Evolutionary conservation across 2,329 filamentous ascomycete genomes (phyloP).

Genomic region (Exophiala calicioides): DNA sequence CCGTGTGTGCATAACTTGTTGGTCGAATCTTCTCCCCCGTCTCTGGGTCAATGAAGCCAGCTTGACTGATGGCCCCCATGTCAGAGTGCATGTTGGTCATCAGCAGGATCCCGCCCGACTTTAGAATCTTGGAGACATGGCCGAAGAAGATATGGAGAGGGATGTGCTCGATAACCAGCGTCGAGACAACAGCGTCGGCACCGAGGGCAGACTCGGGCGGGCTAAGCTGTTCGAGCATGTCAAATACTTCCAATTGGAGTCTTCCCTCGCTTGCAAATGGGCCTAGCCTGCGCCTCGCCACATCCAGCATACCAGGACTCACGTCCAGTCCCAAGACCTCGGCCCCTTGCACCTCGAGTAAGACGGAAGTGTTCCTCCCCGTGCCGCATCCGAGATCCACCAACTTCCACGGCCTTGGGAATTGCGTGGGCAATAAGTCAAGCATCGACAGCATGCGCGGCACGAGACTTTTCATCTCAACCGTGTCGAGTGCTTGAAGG

Average conservation of each 20-base stretch:
- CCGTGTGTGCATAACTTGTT: slow-evolving; percentile 58
- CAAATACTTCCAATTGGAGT: slow-evolving; percentile 40
- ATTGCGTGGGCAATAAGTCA: background rate
- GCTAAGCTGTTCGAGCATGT: slow-evolving; percentile 39
- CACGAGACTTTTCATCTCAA: slow-evolving; percentile 56
- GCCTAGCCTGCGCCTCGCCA: slow-evolving; percentile 43
- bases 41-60: slow-evolving; percentile 60
- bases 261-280: background rate
- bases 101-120: slow-evolving; percentile 52
- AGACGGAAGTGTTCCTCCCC: slow-evolving; percentile 60
- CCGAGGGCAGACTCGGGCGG: slow-evolving; percentile 30
- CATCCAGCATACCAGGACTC: slow-evolving; percentile 58
- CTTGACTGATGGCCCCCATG: slow-evolving; percentile 58
- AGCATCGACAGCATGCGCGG: slow-evolving; percentile 48
- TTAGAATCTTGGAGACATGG: slow-evolving; percentile 47
- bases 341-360: slow-evolving; percentile 34
- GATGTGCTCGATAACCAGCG: slow-evolving; percentile 66
- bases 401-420: slow-evolving; percentile 38
- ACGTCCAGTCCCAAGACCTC: slow-evolving; percentile 58
- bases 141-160: slow-evolving; percentile 58
- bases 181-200: slow-evolving; percentile 52
- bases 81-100: slow-evolving; percentile 70
- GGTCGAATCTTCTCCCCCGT: slow-evolving; percentile 61
- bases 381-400: slow-evolving; percentile 69
- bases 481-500: slow-evolving; percentile 63